phyloP scores from a whole-genome alignment of 1,139 yeast species.

The Sugiyamaella castrensis region DNA sequence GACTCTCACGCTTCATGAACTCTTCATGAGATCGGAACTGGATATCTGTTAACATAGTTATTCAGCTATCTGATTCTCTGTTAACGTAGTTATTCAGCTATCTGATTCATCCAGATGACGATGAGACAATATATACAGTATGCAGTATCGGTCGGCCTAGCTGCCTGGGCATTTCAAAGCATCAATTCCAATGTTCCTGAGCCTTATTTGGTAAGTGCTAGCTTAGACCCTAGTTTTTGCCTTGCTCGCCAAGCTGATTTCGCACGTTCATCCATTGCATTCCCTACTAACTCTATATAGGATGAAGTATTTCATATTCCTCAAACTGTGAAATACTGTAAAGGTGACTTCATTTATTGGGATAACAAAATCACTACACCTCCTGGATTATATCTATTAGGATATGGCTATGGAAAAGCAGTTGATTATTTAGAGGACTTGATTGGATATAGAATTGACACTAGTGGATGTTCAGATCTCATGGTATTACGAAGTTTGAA shows the following conservation, averaged over 20 bases:
- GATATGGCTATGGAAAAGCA: slow-evolving; percentile 47
- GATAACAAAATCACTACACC: slow-evolving; percentile 94
- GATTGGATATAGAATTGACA: slow-evolving; percentile 20
- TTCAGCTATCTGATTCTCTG: no score
- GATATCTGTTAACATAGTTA: no score
- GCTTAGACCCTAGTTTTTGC: not conserved
- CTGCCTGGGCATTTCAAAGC: slow-evolving; percentile 19
- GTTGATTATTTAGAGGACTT: slow-evolving; percentile 22
- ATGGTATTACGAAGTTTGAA: slow-evolving; percentile 28
- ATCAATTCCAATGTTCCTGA: slow-evolving; percentile 27
- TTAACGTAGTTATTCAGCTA: no score
- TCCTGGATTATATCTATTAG: slow-evolving; percentile 81
- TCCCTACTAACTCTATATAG: slow-evolving; percentile 23
- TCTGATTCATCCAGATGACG: not conserved
- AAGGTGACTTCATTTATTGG: slow-evolving; percentile 64
- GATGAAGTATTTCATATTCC: slow-evolving; percentile 87
- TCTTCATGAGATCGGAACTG: no score
- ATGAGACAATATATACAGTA: slow-evolving; percentile 4
- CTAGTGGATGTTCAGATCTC: slow-evolving; percentile 25
- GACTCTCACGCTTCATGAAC: no score
- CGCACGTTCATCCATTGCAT: not conserved
- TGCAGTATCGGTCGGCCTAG: slow-evolving; percentile 12
- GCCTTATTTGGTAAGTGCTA: slow-evolving; percentile 31
- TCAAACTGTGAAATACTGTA: slow-evolving; percentile 69
- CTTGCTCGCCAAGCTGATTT: not conserved